Evolutionary conservation across 2,329 filamentous ascomycete genomes (phyloP), one percentile per base, ranked within the genome.

Genomic region (Pleurostoma richardsiae): DNA sequence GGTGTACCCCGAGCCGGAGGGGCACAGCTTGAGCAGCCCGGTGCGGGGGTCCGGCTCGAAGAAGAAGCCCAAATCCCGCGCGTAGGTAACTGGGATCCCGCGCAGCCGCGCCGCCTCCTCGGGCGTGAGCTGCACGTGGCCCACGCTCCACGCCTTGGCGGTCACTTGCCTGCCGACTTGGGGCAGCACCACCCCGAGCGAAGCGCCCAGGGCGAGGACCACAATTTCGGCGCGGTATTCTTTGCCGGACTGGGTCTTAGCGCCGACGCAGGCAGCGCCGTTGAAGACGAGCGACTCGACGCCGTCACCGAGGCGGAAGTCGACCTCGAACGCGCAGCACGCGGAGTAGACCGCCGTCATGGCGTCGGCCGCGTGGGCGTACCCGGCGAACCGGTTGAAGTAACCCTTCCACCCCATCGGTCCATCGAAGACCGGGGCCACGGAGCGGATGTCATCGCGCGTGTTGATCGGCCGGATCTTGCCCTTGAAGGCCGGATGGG

Each of bases 21-120:
- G 77, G 53, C 79, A 83, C 7, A 85, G 56, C 62, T 85, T 85
- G 40, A 85, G 62, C 4, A 83, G 59, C 27, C 73, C 71, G 0
- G 79, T 83, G 50, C 71, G 68, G 0, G 70, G 74, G 52, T 85
- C 81, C 0, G 82, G 80, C 59, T 85, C 82, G 48, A 85, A 85
- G 62, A 82, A 80, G 66, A 85, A 85, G 0, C 80, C 80, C 0
- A 84, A 63, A 50, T 85, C 81, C 2, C 81, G 72, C 1, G 76
- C 74, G 44, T 83, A 81, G 1, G 76, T 80, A 0, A 83, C 77
- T 0, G 82, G 81, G 8, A 85, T 79, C 3, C 77, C 76, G 2
- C 74, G 71, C 1, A 85, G 70, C 4, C 62, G 63, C 3, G 72
- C 68, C 0, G 74, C 71, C 58, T 85, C 81, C 0, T 71, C 69